A percentile compares a stretch with the other conserved stretches of the same genome.
These are phyloP conservation scores for Phytopythium chamaehyphon DNA, from an alignment of 352 stramenopile genomes.

Conservation along the genomic window DNA sequence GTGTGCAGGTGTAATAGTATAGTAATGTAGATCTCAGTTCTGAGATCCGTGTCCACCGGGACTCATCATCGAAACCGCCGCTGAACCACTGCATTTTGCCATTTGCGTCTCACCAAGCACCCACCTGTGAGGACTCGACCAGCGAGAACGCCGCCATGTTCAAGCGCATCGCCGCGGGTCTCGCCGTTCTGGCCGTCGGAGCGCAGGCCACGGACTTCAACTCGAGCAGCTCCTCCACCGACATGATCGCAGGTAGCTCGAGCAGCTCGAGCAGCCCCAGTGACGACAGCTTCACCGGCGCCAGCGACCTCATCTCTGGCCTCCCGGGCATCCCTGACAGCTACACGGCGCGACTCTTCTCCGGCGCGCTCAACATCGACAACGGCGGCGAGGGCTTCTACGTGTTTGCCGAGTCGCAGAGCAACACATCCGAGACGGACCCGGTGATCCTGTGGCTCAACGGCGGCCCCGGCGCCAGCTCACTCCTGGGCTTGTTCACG, in stretches of 20 bases:
- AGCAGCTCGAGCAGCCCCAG: constrained; percentile 12
- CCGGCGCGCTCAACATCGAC: constrained; percentile 40
- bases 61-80: too few species aligned
- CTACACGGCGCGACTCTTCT: constrained; percentile 50
- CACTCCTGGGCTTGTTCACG: constrained; percentile 52
- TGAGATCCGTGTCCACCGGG: too few species aligned
- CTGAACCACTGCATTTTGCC: too few species aligned
- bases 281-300: constrained; percentile 26
- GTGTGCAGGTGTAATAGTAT: neutral
- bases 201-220: too few species aligned
- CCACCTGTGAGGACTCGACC: too few species aligned
- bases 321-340: constrained; percentile 31
- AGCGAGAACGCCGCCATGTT: too few species aligned
- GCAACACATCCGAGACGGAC: constrained; percentile 21
- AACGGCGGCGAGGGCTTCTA: constrained; percentile 63
- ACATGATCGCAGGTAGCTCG: too few species aligned
- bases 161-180: too few species aligned
- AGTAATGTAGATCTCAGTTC: too few species aligned
- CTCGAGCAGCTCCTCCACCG: too few species aligned
- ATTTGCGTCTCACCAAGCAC: too few species aligned
- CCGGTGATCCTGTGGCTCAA: constrained; percentile 70
- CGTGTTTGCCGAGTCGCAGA: constrained; percentile 63
- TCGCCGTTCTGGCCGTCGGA: too few species aligned
- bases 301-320: constrained; percentile 36
- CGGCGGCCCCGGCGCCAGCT: constrained; percentile 55